Percentiles rank a stretch among this genome's conserved stretches.
Conservation (phyloP, 108 stramenopile genomes). For the Stephanodiscus triporus region DNA sequence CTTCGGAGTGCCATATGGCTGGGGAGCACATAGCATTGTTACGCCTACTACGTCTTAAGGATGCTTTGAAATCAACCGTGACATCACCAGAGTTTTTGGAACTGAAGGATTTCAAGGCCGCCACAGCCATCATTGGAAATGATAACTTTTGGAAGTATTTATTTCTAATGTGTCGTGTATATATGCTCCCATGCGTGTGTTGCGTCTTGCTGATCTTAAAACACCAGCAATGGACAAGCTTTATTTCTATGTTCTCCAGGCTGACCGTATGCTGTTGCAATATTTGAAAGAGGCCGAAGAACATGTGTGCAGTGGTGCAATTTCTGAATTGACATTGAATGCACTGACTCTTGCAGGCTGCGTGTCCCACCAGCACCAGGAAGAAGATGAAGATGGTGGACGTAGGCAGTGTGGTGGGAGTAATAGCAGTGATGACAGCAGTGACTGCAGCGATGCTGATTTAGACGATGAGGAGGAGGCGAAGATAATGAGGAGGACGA, state of each 20-base stretch:
- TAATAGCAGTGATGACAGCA: neutral
- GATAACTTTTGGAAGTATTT: conserved; percentile 7
- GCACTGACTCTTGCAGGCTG: neutral
- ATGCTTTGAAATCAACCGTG: neutral
- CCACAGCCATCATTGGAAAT: neutral
- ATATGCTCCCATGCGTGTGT: conserved; percentile 2
- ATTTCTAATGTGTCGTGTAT: conserved; percentile 3
- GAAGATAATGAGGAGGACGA: neutral
- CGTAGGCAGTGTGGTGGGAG: neutral
- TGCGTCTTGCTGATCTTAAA: conserved; percentile 12
- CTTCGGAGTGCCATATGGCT: conserved; percentile 20
- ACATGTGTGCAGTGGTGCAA: neutral
- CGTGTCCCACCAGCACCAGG: neutral
- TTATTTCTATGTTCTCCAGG: conserved; percentile 7
- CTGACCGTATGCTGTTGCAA: conserved; percentile 9
- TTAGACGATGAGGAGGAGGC: neutral
- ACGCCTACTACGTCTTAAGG: neutral
- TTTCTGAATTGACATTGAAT: neutral
- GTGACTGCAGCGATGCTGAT: too few relatives aligned
- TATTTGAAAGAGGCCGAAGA: neutral
- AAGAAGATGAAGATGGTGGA: conserved; percentile 5
- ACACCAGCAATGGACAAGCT: conserved; percentile 6
- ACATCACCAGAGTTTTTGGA: neutral
- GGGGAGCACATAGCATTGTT: neutral
- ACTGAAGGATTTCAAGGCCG: neutral